Conservation (phyloP, 1,284 basidiomycete genomes). For the Naganishia sp. region DNA sequence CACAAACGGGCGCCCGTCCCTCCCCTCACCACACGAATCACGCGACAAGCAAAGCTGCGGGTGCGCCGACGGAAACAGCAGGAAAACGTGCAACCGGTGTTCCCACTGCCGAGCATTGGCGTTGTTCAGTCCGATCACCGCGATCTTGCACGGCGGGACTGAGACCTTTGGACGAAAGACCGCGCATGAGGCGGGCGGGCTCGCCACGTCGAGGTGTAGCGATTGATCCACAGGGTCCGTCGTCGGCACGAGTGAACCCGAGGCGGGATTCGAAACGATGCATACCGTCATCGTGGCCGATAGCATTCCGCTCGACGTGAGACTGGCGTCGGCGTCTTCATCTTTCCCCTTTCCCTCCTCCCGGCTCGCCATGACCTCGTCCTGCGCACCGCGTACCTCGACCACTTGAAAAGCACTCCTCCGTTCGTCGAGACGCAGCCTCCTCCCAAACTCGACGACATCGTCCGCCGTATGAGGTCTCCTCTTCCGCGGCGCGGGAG, state of each 20-base stretch:
- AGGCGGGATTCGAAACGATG: neutral
- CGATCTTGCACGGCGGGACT: conserved; percentile 6
- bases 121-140: conserved; percentile 20
- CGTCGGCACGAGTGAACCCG: neutral
- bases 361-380: neutral
- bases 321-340: neutral
- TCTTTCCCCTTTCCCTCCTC: neutral
- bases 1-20: conserved; percentile 41
- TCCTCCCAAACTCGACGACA: neutral
- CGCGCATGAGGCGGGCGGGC: neutral
- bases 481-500: conserved; percentile 1
- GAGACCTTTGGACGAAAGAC: neutral
- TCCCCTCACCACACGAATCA: neutral
- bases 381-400: neutral
- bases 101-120: conserved; percentile 19
- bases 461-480: conserved; percentile 23
- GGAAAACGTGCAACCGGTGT: conserved; percentile 11
- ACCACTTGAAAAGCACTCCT: too few species aligned
- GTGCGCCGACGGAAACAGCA: neutral
- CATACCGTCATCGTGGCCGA: neutral
- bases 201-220: neutral
- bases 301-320: conserved; percentile 3
- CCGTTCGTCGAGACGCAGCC: too few species aligned
- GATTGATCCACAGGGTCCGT: neutral
- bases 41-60: neutral